A percentile compares a stretch with the other conserved stretches of the same genome.
These are phyloP conservation scores for Colletotrichum sp. DNA, from an alignment of 2,329 filamentous ascomycete genomes.

Conservation along the genomic window DNA sequence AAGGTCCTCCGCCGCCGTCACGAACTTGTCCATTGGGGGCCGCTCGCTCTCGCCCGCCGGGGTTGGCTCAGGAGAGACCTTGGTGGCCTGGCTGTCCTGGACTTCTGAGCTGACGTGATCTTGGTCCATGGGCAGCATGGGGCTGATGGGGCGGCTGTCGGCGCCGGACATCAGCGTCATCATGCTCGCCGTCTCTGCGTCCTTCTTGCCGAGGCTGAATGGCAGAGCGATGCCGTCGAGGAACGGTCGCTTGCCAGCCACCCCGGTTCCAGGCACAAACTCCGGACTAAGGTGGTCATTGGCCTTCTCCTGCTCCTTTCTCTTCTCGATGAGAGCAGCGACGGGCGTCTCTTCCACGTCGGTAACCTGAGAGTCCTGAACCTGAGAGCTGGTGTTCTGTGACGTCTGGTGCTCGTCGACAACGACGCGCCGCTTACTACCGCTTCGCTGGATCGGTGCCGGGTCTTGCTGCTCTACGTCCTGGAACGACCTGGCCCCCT, in stretches of 20 bases:
- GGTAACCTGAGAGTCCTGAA: slow-evolving; percentile 3
- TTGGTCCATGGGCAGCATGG: slow-evolving; percentile 14
- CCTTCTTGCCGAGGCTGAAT: slow-evolving; percentile 67
- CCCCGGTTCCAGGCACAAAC: slow-evolving; percentile 51
- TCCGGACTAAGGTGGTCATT: slow-evolving; percentile 47
- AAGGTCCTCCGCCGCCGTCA: slow-evolving; percentile 55
- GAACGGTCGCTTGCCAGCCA: slow-evolving; percentile 67
- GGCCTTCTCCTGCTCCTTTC: slow-evolving; percentile 39
- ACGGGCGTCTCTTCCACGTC: slow-evolving; percentile 47
- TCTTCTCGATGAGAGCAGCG: slow-evolving; percentile 45
- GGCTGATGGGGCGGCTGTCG: slow-evolving; percentile 38
- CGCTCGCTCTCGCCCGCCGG: slow-evolving; percentile 25
- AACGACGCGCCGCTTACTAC: slow-evolving; percentile 52
- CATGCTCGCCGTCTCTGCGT: slow-evolving; percentile 73
- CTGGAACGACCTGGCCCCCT: slow-evolving; percentile 45
- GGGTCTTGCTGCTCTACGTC: slow-evolving; percentile 46
- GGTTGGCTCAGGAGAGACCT: neutral
- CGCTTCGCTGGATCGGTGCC: slow-evolving; percentile 36
- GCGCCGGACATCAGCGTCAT: slow-evolving; percentile 62
- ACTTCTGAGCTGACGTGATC: neutral
- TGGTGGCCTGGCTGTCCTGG: neutral
- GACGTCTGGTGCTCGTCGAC: slow-evolving; percentile 55
- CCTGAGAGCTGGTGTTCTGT: slow-evolving; percentile 22
- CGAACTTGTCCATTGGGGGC: slow-evolving; percentile 57
- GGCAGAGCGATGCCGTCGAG: slow-evolving; percentile 75